Evolutionary conservation across 768 basidiomycete species (phyloP), one percentile per base, ranked within the genome.

Genomic region (Kwoniella botswanensis): DNA sequence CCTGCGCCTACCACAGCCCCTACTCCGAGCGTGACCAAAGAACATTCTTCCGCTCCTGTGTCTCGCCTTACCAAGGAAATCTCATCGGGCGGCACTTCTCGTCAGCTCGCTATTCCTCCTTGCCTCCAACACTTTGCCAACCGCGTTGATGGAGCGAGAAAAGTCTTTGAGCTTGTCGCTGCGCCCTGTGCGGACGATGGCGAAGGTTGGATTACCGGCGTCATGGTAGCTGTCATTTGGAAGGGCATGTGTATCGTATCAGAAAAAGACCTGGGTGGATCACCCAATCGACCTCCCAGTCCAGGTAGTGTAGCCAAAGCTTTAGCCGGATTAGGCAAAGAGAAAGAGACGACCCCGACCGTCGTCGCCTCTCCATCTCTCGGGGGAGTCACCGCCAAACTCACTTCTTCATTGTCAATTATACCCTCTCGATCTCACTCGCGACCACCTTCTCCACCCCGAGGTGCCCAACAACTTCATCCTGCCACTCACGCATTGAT

Each of bases 141-240:
- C 44, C 76, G 77, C 17, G 76, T 83, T 29, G 82, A 83, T 63
- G 74, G 64, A 3, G 73, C 77, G 35, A 74, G 77, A n/a, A 79
- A 77, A 54, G 77, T 77, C 7, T 71, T 83, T n/a, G 81, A 82
- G n/a, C 46, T 77, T 52, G 67, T 83, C 53, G 80, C 80, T 44
- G 74, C 63, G 53, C 79, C 81, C 12, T 83, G 82, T 63, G 68
- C 68, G 35, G 79, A 82, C 26, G 82, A 83, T 61, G 82, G 82
- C 26, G 82, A 83, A 71, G 80, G 77, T 10, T 83, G 82, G 82
- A 71, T 80, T 43, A 81, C 82, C 7, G 80, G 80, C 24, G 76
- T 83, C 9, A 76, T 81, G 43, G 82, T 83, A n/a, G 77, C 82
- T 21, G 76, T 80, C 18, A 72, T 81, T 61, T 83, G 82, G 82